phyloP scores from a whole-genome alignment of 2,329 filamentous ascomycete species.

The Colletotrichum sojae region DNA sequence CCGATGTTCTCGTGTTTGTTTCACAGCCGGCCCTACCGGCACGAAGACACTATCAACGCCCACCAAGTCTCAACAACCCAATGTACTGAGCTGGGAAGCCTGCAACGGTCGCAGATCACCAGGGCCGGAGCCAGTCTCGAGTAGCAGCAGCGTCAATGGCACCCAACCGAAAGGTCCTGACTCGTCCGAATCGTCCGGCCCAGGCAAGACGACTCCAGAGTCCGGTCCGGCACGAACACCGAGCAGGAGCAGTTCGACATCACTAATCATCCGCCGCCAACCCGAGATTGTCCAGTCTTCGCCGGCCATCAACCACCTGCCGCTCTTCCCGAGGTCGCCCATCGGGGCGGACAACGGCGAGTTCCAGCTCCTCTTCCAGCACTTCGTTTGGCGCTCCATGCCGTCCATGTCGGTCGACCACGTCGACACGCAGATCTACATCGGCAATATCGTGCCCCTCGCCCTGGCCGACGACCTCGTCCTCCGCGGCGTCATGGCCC shows the following conservation, averaged over 20 bases:
- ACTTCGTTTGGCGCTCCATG: conserved; percentile 2
- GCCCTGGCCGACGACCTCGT: background rate
- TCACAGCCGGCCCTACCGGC: background rate
- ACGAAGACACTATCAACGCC: background rate
- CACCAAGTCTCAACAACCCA: background rate
- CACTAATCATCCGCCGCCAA: background rate
- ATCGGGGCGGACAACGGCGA: background rate
- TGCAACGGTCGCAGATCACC: background rate
- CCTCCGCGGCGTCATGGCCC: background rate
- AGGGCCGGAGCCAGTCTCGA: background rate
- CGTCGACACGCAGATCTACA: conserved; percentile 2
- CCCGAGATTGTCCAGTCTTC: background rate
- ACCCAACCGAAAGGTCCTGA: too few species aligned
- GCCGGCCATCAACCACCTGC: background rate
- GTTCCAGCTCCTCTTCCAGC: conserved; percentile 7
- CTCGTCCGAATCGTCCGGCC: background rate
- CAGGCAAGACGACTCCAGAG: too few species aligned
- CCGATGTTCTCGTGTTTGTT: background rate
- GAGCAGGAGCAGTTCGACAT: background rate
- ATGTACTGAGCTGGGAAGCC: background rate
- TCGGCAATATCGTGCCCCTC: background rate
- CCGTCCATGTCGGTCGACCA: conserved; percentile 9
- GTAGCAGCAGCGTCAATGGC: too few species aligned
- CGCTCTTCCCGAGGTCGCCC: background rate
- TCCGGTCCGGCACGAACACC: background rate